These are phyloP conservation scores for Tetradesmus obliquus DNA, from an alignment of 139 green algal genomes.

Conservation along the genomic window DNA sequence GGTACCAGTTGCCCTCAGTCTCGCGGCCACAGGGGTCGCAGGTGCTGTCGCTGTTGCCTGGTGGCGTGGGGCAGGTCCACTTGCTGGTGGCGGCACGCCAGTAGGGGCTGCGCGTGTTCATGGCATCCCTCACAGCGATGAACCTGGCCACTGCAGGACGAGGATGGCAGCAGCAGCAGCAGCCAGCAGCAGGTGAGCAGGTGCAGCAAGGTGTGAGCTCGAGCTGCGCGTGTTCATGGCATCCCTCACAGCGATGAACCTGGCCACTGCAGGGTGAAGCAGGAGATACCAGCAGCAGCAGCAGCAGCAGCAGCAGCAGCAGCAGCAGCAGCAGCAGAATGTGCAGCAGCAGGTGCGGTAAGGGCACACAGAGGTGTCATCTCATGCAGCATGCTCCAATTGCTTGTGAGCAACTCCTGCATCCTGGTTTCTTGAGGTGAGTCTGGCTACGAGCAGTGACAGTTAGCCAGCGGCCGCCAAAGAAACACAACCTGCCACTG, in stretches of 20 bases:
- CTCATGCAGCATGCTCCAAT: too few relatives aligned
- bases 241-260: conserved; percentile 22
- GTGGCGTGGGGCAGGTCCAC: conserved; percentile 59
- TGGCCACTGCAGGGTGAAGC: background rate
- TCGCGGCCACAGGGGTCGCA: conserved; percentile 56
- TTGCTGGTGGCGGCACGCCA: conserved; percentile 32
- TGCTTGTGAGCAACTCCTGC: too few relatives aligned
- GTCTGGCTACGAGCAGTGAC: too few relatives aligned
- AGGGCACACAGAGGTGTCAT: background rate
- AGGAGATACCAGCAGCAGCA: background rate
- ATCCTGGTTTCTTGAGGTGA: too few relatives aligned
- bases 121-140: conserved; percentile 26
- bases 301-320: too few relatives aligned
- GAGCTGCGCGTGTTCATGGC: background rate
- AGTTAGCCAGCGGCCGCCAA: too few relatives aligned
- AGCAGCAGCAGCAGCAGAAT: background rate
- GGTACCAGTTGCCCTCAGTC: conserved; percentile 59
- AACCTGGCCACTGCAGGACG: conserved; percentile 11
- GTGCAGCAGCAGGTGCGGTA: background rate
- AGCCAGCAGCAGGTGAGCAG: background rate
- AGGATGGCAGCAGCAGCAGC: background rate
- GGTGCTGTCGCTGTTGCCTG: conserved; percentile 29
- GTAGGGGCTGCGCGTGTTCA: background rate
- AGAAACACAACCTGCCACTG: too few relatives aligned
- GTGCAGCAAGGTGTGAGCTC: background rate